A percentile compares a stretch with the other conserved stretches of the same genome.
Conservation (phyloP, 2,329 filamentous ascomycete species). For the Rhynchosporium secalis region DNA sequence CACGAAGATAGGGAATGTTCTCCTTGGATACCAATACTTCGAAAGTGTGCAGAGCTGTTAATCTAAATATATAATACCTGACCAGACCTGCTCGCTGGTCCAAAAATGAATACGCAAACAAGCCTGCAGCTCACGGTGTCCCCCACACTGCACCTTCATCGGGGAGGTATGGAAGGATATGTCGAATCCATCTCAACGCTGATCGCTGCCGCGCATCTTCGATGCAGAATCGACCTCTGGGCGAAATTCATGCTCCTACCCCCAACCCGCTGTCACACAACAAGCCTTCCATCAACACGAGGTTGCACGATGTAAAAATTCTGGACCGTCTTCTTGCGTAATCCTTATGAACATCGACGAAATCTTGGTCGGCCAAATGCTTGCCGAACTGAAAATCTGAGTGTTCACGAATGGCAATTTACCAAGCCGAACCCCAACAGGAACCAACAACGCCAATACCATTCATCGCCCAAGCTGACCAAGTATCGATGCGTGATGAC, state of each 20-base stretch:
- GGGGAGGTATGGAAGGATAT: background rate
- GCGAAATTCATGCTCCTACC: background rate
- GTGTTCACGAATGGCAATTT: constrained; percentile 2
- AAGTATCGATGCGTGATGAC: background rate
- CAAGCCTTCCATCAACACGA: background rate
- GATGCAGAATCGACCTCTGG: background rate
- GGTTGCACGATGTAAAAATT: background rate
- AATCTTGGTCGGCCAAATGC: background rate
- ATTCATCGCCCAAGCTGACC: background rate
- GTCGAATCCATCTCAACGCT: constrained; percentile 2
- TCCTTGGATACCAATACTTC: too few relatives aligned
- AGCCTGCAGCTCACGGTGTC: background rate
- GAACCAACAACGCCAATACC: background rate
- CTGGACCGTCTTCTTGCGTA: background rate
- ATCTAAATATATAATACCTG: background rate
- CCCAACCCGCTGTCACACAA: background rate
- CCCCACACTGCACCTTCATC: background rate
- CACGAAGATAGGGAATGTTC: background rate
- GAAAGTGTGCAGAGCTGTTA: background rate
- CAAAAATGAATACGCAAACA: background rate
- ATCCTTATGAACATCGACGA: background rate
- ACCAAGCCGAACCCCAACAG: background rate
- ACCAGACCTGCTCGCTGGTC: background rate
- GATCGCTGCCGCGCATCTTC: constrained; percentile 14
- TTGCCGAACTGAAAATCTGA: background rate